A percentile compares a stretch with the other conserved stretches of the same genome.
Evolutionary conservation across 805 yeast species (phyloP).

Genomic region (Kazachstania bromeliacearum): DNA sequence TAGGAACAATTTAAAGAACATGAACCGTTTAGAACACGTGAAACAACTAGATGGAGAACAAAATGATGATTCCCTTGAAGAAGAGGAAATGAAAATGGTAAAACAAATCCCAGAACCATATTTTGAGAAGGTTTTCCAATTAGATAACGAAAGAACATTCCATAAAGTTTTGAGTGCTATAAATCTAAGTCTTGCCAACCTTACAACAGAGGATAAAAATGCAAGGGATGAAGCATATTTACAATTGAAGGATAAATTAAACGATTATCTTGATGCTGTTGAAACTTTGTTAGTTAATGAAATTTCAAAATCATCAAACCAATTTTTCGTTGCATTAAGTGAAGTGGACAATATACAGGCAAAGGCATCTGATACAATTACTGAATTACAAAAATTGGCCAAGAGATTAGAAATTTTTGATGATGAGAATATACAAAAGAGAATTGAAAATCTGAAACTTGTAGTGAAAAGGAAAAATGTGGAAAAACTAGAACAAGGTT

Average conservation of each 20-base stretch:
- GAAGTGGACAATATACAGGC: constrained; percentile 59
- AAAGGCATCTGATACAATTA: constrained; percentile 44
- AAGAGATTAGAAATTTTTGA: constrained; percentile 39
- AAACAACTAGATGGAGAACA: constrained; percentile 25
- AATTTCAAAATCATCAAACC: constrained; percentile 73
- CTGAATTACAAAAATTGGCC: constrained; percentile 38
- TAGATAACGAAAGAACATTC: constrained; percentile 84
- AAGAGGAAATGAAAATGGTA: constrained; percentile 12
- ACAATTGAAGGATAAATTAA: constrained; percentile 65
- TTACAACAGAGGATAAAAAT: constrained; percentile 23
- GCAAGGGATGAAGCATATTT: constrained; percentile 39
- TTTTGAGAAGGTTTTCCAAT: constrained; percentile 56
- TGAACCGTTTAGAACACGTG: constrained; percentile 30
- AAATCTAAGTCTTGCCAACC: constrained; percentile 31
- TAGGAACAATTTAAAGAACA: constrained; percentile 35
- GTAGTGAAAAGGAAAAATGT: constrained; percentile 49
- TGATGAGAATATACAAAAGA: constrained; percentile 39
- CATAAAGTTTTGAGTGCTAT: constrained; percentile 59
- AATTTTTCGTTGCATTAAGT: constrained; percentile 76
- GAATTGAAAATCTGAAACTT: constrained; percentile 41
- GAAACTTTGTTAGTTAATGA: constrained; percentile 75
- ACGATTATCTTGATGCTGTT: constrained; percentile 74
- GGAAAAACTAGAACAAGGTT: constrained; percentile 50
- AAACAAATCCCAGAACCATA: constrained; percentile 56
- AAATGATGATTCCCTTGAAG: constrained; percentile 7